Conservation (phyloP, 1,139 yeast genomes). For the Ogataea hybrid region DNA sequence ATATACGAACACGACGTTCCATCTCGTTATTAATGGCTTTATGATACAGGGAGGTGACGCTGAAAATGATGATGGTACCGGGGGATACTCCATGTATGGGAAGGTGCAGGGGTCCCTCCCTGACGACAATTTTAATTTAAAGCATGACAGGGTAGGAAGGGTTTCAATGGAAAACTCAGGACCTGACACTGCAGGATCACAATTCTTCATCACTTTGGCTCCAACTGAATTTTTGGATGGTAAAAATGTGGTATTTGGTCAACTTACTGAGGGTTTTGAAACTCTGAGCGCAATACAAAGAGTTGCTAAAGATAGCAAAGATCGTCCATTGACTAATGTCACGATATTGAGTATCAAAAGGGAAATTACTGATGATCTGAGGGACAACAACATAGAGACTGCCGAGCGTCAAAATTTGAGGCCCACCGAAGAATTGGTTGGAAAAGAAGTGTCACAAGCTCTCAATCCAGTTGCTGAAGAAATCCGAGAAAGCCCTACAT, state of each 20-base stretch:
- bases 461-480: no score
- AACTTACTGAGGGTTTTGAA: conserved; percentile 67
- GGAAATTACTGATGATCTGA: no score
- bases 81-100: conserved; percentile 77
- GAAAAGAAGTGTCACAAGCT: no score
- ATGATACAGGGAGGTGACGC: conserved; percentile 87
- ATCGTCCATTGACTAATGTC: conserved; percentile 17
- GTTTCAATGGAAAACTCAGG: conserved; percentile 84
- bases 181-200: conserved; percentile 76
- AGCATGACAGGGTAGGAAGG: conserved; percentile 66
- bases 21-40: conserved; percentile 71
- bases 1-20: conserved; percentile 63
- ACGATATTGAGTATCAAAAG: conserved; percentile 2
- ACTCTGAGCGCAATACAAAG: conserved; percentile 53
- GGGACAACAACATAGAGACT: background rate
- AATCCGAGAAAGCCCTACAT: no score
- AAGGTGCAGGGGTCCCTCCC: conserved; percentile 45
- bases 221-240: conserved; percentile 55
- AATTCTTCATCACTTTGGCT: conserved; percentile 39
- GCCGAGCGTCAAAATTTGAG: background rate
- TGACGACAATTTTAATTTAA: conserved; percentile 67
- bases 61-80: conserved; percentile 66
- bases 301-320: conserved; percentile 23
- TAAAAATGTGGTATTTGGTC: conserved; percentile 79
- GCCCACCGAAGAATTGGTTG: background rate